Base-by-base conservation (phyloP, 805 yeast genomes). In the Kodamaea kakaduensis region DNA sequence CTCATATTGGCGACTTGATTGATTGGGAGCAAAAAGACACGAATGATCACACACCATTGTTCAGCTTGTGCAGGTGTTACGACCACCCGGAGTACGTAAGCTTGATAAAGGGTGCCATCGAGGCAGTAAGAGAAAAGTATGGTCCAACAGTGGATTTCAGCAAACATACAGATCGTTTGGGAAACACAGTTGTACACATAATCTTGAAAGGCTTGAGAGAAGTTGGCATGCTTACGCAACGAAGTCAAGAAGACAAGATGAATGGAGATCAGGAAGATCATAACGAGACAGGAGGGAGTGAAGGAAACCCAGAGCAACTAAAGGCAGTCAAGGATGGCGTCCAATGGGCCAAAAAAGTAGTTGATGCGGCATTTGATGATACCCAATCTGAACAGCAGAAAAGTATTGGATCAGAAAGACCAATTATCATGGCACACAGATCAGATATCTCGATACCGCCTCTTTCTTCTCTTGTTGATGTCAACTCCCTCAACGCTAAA, bases 161-260 rank as follows among this genome's bases (percentile, higher is more conserved):
- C 28, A 79, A 77, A 18, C 97, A 90, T 51, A 61, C 76, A 6
- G 97, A 90, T 51, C 57, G 54, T 15, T 71, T 75, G 37, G 90
- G 90, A 0, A 87, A 88, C 51, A 78, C 93, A 0, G 51, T 90
- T 3, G 59, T 90, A 20, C 97, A 90, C 57, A 71, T 84, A 3
- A 61, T 86, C 19, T 72, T 74, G 32, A 69, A 71, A 9, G 70
- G 73, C 10, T 55, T 84, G 18, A 6, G 12, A 4, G 19, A 26
- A 14, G 8, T 19, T 15, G 29, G 29, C 4, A 14, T 19, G 5
- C 9, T 29, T 6, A n/a, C 17, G 4, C 7, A 24, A 9, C 6
- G 9, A 7, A 19, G 22, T 9, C 37, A 48, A n/a, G n/a, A n/a
- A n/a, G 9, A 19, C 22, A 9, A 6, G 9, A 9, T 10, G 9